phyloP scores from a whole-genome alignment of 192 early-diverging fungal species.

The Umbelopsis isabellina region DNA sequence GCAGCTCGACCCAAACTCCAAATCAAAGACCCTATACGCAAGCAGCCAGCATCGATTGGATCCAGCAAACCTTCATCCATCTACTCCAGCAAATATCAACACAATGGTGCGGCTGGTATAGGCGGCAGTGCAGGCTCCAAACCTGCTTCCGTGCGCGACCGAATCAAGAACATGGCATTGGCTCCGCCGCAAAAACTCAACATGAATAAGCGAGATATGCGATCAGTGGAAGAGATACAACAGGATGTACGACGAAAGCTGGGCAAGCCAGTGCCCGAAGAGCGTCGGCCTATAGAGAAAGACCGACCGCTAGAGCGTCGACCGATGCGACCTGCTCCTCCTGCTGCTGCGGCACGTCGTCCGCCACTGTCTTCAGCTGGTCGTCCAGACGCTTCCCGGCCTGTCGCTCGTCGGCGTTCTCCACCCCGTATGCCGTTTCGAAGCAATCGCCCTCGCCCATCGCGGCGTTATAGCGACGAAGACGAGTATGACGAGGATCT shows the following conservation, averaged over 20 bases:
- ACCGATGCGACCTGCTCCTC: conserved; percentile 2
- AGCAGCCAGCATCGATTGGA: neutral
- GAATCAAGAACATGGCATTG: conserved; percentile 38
- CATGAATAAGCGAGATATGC: conserved; percentile 29
- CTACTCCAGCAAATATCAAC: neutral
- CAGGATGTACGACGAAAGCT: conserved; percentile 25
- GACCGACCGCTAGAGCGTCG: neutral
- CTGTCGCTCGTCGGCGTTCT: neutral
- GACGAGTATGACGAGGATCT: conserved; percentile 40
- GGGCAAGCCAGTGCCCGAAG: neutral
- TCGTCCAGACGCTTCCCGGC: neutral
- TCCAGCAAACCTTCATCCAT: neutral
- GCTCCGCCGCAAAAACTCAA: conserved; percentile 29
- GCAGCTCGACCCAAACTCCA: neutral
- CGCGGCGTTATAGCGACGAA: conserved; percentile 28
- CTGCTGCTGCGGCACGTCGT: neutral
- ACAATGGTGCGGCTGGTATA: too few species aligned
- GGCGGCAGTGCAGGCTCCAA: neutral
- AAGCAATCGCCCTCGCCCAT: neutral
- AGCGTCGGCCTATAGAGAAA: conserved; percentile 20
- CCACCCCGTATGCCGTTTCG: conserved; percentile 31
- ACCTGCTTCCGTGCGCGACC: conserved; percentile 15
- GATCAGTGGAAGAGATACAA: conserved; percentile 36
- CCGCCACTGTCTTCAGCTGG: neutral
- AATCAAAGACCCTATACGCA: neutral